Evolutionary conservation across 345 rosid genomes (phyloP), one percentile per base, ranked within the genome.

Genomic region (Corchorus capsularis): DNA sequence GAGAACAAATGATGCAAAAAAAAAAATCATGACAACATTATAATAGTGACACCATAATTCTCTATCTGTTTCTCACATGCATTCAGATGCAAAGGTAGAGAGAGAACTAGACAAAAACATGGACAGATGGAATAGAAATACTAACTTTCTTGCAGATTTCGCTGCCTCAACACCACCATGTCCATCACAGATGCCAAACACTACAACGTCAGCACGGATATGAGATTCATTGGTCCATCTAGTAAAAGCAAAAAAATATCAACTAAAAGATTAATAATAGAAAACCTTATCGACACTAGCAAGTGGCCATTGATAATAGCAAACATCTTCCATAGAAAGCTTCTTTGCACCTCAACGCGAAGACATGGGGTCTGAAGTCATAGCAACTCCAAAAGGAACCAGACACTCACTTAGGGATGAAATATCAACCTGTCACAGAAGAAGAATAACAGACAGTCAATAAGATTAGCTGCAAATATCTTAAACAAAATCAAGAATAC

Each of bases 171-270:
- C 88, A 71, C 99, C 98, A 67, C 97, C 97, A 82, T 96, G 98
- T 77, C 99, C 99, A 89, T 94, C 99, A 83, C 97, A 96, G 80
- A 96, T 85, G 72, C 97, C 92, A 87, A 96, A 96, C 73, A 92
- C 75, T 96, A 90, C 83, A 83, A 83, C 69, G 53, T 37, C 13
- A 39, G 63, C 43, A 72, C 12, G 37, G 52, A 59, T 43, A 70
- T 64, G 65, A 45, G 20, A 39, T 75, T 68, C 73, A 61, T 64
- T 13, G 20, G 47, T 63, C 37, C 45, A 72, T 45, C 45, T 75
- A 67, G 57, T 77, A 80, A 69, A 63, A 43, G 35, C 65, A 73
- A 39, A 17, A 65, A 67, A 32, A 22, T 50, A 59, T 63, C 71
- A 52, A 17, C 70, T 73, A 64, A 52, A 32, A 77, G 70, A 50